These are phyloP conservation scores for Coemansia sp. DNA, from an alignment of 192 early-diverging fungal genomes.

Conservation along the genomic window DNA sequence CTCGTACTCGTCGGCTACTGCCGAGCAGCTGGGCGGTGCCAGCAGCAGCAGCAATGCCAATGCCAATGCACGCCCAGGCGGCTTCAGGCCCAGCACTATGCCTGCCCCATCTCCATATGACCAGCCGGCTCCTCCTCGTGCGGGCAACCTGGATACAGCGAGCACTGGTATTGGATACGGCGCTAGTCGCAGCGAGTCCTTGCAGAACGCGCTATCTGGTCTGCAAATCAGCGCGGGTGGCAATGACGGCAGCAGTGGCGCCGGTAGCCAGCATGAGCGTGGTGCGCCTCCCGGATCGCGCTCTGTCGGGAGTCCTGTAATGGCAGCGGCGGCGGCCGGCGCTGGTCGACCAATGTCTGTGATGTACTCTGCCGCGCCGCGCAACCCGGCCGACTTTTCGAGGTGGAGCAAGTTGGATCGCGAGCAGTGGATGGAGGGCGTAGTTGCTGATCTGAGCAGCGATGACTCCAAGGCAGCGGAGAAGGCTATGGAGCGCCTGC, in stretches of 20 bases:
- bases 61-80: neutral
- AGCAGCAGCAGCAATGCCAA: conserved; percentile 7
- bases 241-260: neutral
- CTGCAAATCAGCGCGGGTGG: conserved; percentile 11
- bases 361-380: conserved; percentile 3
- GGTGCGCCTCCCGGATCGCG: neutral
- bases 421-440: conserved; percentile 40
- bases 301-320: conserved; percentile 10
- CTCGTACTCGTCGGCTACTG: conserved; percentile 37
- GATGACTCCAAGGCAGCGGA: conserved; percentile 35
- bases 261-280: neutral
- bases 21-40: conserved; percentile 26
- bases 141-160: conserved; percentile 15
- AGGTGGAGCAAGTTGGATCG: conserved; percentile 34
- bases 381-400: conserved; percentile 25
- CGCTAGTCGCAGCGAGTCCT: conserved; percentile 18
- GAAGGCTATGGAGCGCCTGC: conserved; percentile 38
- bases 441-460: conserved; percentile 39
- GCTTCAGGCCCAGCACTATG: neutral
- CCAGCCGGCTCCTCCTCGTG: conserved; percentile 5
- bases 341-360: conserved; percentile 1
- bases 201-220: conserved; percentile 17
- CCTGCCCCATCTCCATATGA: conserved; percentile 3
- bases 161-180: conserved; percentile 41
- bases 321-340: neutral